Evolutionary conservation across 441 rosid species (phyloP), one percentile per base, ranked within the genome.

Genomic region (Pelargonium cotyledonis): DNA sequence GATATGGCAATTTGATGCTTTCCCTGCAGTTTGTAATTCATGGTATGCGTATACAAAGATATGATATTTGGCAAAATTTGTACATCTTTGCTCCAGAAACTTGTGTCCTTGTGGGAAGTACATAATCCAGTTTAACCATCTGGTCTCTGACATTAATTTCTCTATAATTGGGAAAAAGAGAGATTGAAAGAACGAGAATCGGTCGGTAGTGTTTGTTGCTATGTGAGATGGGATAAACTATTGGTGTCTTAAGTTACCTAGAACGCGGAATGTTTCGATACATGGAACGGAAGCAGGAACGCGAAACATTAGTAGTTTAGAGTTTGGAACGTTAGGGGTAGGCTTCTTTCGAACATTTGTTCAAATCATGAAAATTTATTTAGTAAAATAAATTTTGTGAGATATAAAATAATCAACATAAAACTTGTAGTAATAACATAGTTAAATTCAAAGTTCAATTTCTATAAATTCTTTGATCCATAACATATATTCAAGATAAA

Each of bases 141-240:
- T 61, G 14, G 31, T 15, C 65, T 61, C 65, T 61, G 65, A 35
- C 38, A 26, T 61, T 61, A 61, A 23, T 26, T 61, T 26, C 65
- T 38, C 64, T 60, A 9, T 12, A 60, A 10, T 60, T 11, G 64
- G 1, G 15, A 26, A 26, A 60, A 60, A 23, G 6, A 19, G 6
- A 35, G 40, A 35, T 35, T 35, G 40, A 5, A 61, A 61, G 65
- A 12, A 61, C 21, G 14, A 2, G 65, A 35, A 61, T 61, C 4
- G 38, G 0, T 26, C 21, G 65, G 65, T 26, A 3, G 65, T 61
- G 65, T 61, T 61, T 26, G 21, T 60, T 60, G 64, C 64, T 60
- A 35, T 60, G 38, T 60, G 35, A 14, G 9, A 60, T 35, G 29
- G 64, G 29, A 60, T 60, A 60, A 60, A 11, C 64, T 23, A 60